A percentile compares a stretch with the other conserved stretches of the same genome.
Evolutionary conservation across 202 grass and related monocot genomes (phyloP).

Genomic region (Thinopyrum obtusiflorum): DNA sequence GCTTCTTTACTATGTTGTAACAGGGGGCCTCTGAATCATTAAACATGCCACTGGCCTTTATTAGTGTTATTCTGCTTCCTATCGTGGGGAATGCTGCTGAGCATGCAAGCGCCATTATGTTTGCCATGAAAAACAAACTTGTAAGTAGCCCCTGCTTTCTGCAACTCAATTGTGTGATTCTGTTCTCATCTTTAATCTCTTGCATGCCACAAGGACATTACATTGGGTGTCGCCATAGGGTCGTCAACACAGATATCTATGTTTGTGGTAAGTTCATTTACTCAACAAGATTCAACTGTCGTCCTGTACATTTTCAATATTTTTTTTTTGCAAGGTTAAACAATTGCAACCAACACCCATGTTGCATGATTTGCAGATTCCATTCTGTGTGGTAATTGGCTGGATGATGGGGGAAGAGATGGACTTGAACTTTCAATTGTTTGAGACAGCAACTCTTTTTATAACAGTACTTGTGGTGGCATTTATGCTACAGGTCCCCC

Average conservation of each 20-base stretch:
- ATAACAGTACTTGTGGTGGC: slow-evolving; percentile 97
- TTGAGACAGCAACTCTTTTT: slow-evolving; percentile 97
- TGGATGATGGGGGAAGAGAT: slow-evolving; percentile 92
- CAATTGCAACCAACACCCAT: neutral
- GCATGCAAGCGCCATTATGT: slow-evolving; percentile 99
- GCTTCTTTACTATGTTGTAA: slow-evolving; percentile 37
- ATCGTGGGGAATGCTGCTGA: slow-evolving; percentile 98
- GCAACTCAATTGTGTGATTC: slow-evolving; percentile 7
- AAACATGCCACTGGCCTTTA: slow-evolving; percentile 90
- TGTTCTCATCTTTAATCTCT: slow-evolving; percentile 35
- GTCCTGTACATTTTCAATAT: slow-evolving; percentile 7
- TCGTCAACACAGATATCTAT: slow-evolving; percentile 98
- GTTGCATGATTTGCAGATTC: slow-evolving; percentile 66
- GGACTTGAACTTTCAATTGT: slow-evolving; percentile 98
- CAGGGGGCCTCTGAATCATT: slow-evolving; percentile 94
- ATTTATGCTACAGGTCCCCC: slow-evolving; percentile 99
- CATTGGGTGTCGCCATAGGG: slow-evolving; percentile 92
- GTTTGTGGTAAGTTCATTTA: slow-evolving; percentile 75
- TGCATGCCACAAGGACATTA: slow-evolving; percentile 71
- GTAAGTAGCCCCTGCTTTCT: slow-evolving; percentile 42
- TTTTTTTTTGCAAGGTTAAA: slow-evolving; percentile 19
- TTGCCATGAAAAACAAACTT: slow-evolving; percentile 99
- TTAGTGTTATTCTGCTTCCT: slow-evolving; percentile 98
- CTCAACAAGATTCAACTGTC: neutral
- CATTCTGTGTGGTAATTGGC: slow-evolving; percentile 96